Evolutionary conservation across 2,329 filamentous ascomycete genomes (phyloP).

Genomic region (Exophiala alcalophila): DNA sequence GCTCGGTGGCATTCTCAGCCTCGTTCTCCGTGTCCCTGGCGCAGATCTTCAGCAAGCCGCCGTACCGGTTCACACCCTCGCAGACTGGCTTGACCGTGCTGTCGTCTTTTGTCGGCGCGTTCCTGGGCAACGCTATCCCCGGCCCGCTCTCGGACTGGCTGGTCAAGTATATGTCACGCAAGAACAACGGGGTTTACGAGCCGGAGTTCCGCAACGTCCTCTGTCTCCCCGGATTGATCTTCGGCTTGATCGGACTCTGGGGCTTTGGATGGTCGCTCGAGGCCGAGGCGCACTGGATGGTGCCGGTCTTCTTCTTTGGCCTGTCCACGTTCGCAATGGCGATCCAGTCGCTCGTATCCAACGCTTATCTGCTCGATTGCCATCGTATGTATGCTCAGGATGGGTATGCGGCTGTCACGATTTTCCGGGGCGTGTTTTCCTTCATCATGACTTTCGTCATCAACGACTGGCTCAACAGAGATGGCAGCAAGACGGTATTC

Average conservation of each 20-base stretch:
- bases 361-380: slow-evolving; percentile 2
- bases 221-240: neutral
- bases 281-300: neutral
- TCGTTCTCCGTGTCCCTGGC: slow-evolving; percentile 11
- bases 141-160: slow-evolving; percentile 40
- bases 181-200: slow-evolving; percentile 47
- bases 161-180: slow-evolving; percentile 41
- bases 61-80: slow-evolving; percentile 32
- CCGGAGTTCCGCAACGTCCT: slow-evolving; percentile 46
- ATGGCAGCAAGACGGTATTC: neutral
- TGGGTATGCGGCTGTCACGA: slow-evolving; percentile 1
- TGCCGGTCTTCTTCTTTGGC: slow-evolving; percentile 2
- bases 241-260: neutral
- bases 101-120: slow-evolving; percentile 39
- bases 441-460: slow-evolving; percentile 3
- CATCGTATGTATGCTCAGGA: slow-evolving; percentile 2
- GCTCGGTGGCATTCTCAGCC: slow-evolving; percentile 1
- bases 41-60: slow-evolving; percentile 30
- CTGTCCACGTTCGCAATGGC: neutral
- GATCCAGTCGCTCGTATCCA: neutral
- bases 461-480: slow-evolving; percentile 1
- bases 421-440: neutral
- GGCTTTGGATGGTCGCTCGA: slow-evolving; percentile 1
- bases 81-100: slow-evolving; percentile 34
- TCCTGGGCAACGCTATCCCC: slow-evolving; percentile 40